Evolutionary conservation across 495 filamentous ascomycete genomes (phyloP), one percentile per base, ranked within the genome.

Genomic region (Tetracladium setigerum): DNA sequence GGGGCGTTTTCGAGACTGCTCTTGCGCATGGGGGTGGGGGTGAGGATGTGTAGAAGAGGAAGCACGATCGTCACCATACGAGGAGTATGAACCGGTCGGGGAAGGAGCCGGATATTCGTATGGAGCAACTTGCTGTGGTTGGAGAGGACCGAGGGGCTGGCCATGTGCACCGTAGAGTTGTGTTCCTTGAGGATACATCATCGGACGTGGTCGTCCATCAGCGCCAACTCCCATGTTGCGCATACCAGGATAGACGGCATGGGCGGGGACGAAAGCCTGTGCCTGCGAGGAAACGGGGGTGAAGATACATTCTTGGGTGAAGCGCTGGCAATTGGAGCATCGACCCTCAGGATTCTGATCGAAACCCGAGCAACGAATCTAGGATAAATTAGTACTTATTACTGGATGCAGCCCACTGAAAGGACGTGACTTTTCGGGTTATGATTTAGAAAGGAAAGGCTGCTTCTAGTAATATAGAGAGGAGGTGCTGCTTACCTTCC

Each of bases 331-430:
- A 60, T 90, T 90, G 58, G 73, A 80, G 68, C 86, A 90, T 36
- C 84, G 77, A 40, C 86, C 86, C 61, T 89, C 84, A 30, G 80
- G 74, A 15, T 83, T 86, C 40, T 72, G 75, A 48, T 89, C 86
- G 59, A 89, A 90, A 16, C 86, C 86, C 3, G 86, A 89, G 67
- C 86, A 90, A 30, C 86, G 83, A 64, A 90, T 90, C 86, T 90
- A 38, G 10, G 22, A 24, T 13, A 13, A 41, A 16, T 13, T 17
- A 18, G 12, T 18, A 24, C 14, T 41, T 41, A 30, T 41, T 19
- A 16, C 39, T 2, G 15, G 3, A 15, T 41, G 13, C 16, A n/a
- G 4, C 8, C n/a, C 15, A 49, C 3, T 27, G 22, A 7, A 27
- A 27, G 22, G 22, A 7, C 13, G 4, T 30, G 24, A n/a, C 14